These are phyloP conservation scores for Fistulinella prunicolor DNA, from an alignment of 768 basidiomycete genomes.

Conservation along the genomic window DNA sequence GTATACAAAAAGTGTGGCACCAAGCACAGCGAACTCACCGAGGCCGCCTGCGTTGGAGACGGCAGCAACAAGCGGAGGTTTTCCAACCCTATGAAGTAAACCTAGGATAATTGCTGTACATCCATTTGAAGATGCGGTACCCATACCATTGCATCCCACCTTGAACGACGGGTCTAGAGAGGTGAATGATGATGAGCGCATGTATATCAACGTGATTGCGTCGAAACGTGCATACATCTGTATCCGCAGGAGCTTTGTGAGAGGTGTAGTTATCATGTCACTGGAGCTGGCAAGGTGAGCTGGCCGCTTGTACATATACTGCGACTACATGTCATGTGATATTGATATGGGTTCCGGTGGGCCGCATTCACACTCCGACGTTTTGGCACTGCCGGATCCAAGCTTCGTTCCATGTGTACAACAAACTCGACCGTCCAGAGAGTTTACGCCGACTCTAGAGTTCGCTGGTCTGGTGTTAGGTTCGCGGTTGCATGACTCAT, in stretches of 20 bases:
- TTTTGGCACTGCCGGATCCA: too few relatives aligned
- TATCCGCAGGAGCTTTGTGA: conserved; percentile 66
- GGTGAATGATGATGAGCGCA: neutral
- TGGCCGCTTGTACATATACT: too few relatives aligned
- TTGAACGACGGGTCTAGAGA: conserved; percentile 69
- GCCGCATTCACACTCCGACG: too few relatives aligned
- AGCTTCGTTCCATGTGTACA: too few relatives aligned
- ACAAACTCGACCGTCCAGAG: too few relatives aligned
- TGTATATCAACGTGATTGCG: neutral
- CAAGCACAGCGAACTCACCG: conserved; percentile 39
- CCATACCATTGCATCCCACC: conserved; percentile 88
- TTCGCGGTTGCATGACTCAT: too few relatives aligned
- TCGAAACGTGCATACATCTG: conserved; percentile 48
- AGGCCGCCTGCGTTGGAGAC: conserved; percentile 83
- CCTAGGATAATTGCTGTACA: neutral
- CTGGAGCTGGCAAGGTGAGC: neutral
- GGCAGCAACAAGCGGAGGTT: conserved; percentile 70
- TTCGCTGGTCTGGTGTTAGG: too few relatives aligned
- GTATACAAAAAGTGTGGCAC: neutral
- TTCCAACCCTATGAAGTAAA: conserved; percentile 62
- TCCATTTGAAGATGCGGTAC: neutral
- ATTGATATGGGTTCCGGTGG: too few relatives aligned
- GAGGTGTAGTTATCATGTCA: conserved; percentile 45
- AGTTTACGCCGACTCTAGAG: too few relatives aligned
- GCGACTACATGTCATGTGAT: too few relatives aligned